Conservation (phyloP, 2,329 filamentous ascomycete species). For the Orbilia quercus region DNA sequence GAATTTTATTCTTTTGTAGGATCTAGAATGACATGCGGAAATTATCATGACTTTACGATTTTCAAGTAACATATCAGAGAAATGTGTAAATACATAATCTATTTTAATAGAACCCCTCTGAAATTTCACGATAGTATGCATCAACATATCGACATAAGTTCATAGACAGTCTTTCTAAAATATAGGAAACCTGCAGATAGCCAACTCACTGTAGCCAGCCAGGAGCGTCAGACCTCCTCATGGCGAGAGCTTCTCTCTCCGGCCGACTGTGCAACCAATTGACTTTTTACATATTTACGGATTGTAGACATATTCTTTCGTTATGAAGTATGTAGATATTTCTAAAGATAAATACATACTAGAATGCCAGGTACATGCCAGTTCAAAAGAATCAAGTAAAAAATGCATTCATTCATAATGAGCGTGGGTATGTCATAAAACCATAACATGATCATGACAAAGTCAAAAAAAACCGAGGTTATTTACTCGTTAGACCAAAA, state of each 20-base stretch:
- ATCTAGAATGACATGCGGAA: no score
- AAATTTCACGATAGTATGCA: not conserved
- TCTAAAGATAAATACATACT: conserved; percentile 31
- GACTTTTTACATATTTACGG: no score
- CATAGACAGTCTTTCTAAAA: no score
- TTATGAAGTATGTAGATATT: conserved; percentile 23
- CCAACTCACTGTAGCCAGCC: no score
- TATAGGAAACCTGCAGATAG: no score
- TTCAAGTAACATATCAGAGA: not conserved
- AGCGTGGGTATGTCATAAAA: conserved; percentile 44
- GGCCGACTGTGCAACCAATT: no score
- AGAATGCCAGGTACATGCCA: conserved; percentile 38
- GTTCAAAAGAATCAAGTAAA: conserved; percentile 15
- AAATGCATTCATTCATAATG: conserved; percentile 40
- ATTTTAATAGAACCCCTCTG: not conserved
- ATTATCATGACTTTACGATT: not conserved
- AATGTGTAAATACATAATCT: no score
- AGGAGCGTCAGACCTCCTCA: no score
- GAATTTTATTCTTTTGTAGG: no score
- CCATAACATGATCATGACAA: conserved; percentile 34
- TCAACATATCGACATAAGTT: no score
- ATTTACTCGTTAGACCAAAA: conserved; percentile 12
- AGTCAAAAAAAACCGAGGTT: conserved; percentile 12
- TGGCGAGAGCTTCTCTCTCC: no score
- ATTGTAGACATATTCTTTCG: not conserved